A percentile compares a stretch with the other conserved stretches of the same genome.
Conservation (phyloP, 208 protist species). For the Crithidia mellificae region DNA sequence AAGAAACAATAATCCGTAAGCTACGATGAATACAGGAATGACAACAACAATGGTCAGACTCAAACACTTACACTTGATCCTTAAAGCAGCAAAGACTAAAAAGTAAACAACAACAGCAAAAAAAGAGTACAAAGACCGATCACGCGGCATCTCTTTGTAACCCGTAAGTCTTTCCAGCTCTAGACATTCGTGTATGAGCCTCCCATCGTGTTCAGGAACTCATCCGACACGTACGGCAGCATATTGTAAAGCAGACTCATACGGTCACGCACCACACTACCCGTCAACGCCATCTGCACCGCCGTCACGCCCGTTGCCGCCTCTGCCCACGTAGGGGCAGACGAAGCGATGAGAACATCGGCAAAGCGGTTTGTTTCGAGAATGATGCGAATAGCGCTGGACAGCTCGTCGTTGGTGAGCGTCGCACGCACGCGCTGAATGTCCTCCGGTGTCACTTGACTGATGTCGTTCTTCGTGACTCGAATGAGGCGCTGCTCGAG, state of each 20-base stretch:
- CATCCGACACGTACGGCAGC: constrained; percentile 61
- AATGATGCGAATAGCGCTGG: constrained; percentile 50
- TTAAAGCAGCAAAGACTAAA: too few species aligned
- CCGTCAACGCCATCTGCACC: constrained; percentile 25
- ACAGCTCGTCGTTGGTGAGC: constrained; percentile 45
- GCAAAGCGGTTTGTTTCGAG: constrained; percentile 71
- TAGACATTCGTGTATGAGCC: constrained; percentile 6
- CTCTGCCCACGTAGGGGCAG: constrained; percentile 35
- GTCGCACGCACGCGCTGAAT: constrained; percentile 39
- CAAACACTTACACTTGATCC: too few species aligned
- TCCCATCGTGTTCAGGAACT: constrained; percentile 49
- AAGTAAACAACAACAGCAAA: too few species aligned
- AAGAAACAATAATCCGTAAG: too few species aligned
- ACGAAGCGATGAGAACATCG: constrained; percentile 49
- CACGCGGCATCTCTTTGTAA: too few species aligned
- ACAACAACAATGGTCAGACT: too few species aligned
- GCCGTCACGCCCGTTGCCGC: constrained; percentile 43
- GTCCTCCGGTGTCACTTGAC: constrained; percentile 53
- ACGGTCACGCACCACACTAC: constrained; percentile 35
- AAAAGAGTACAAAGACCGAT: too few species aligned
- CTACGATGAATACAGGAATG: too few species aligned
- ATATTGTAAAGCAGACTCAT: constrained; percentile 68
- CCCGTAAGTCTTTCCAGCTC: neutral
- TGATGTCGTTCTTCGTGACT: constrained; percentile 55
- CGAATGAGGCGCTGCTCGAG: constrained; percentile 57